Evolutionary conservation across 2,329 filamentous ascomycete genomes (phyloP).

Genomic region (Madurella fahalii): DNA sequence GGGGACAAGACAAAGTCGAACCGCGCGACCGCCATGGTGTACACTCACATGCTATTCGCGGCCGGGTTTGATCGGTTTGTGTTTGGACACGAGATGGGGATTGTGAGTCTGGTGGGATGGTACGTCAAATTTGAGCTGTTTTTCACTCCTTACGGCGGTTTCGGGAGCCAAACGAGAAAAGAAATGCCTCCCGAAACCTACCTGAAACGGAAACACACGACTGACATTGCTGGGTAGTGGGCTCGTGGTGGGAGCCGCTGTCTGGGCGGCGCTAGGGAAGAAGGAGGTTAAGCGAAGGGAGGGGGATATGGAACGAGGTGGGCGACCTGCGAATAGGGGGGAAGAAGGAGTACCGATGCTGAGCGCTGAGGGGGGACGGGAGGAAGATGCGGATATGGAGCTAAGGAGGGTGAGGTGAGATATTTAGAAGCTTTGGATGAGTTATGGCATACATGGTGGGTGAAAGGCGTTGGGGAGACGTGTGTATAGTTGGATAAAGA

Average conservation of each 20-base stretch:
- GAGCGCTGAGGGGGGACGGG: slow-evolving; percentile 26
- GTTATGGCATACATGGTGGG: background rate
- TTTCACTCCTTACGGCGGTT: no score
- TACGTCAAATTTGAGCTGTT: no score
- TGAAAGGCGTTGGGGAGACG: background rate
- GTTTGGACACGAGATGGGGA: slow-evolving; percentile 49
- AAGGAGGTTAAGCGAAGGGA: slow-evolving; percentile 29
- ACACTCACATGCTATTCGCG: slow-evolving; percentile 56
- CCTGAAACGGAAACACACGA: no score
- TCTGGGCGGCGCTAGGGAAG: slow-evolving; percentile 48
- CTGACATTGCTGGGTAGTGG: no score
- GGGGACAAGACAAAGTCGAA: slow-evolving; percentile 65
- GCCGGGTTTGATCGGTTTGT: slow-evolving; percentile 49
- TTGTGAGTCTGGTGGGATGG: slow-evolving; percentile 48
- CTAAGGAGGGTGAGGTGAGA: background rate
- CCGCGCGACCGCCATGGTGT: slow-evolving; percentile 54
- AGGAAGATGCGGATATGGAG: slow-evolving; percentile 15
- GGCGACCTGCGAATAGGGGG: slow-evolving; percentile 8
- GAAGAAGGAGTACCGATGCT: slow-evolving; percentile 39
- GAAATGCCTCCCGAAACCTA: no score
- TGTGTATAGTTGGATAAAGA: no score
- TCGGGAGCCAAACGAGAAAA: no score
- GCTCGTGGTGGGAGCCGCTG: slow-evolving; percentile 50
- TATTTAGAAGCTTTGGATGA: background rate
- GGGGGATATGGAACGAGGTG: slow-evolving; percentile 34